These are phyloP conservation scores for Xylaria scruposa DNA, from an alignment of 495 filamentous ascomycete genomes.

Conservation along the genomic window DNA sequence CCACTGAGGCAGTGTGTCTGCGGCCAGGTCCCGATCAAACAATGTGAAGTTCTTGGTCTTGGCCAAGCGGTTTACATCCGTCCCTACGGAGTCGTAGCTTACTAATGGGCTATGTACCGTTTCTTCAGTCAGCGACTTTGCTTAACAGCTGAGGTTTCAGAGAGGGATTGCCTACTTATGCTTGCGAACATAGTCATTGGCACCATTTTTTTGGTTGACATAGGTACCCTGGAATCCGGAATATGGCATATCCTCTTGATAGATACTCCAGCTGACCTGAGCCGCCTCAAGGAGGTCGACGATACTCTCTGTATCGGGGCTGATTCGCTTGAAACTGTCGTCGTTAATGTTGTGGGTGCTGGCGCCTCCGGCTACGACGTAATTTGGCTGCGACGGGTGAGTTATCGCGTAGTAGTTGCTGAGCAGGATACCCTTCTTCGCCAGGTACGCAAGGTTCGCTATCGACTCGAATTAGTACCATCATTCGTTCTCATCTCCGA, in stretches of 20 bases:
- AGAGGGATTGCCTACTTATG: slow-evolving; percentile 56
- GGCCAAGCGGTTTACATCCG: slow-evolving; percentile 58
- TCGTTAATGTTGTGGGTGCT: slow-evolving; percentile 69
- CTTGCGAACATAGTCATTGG: slow-evolving; percentile 73
- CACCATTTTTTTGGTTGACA: slow-evolving; percentile 52
- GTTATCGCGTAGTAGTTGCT: slow-evolving; percentile 68
- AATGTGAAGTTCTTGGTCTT: slow-evolving; percentile 69
- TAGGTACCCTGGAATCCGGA: slow-evolving; percentile 66
- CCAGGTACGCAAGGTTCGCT: slow-evolving; percentile 60
- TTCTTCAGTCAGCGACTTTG: slow-evolving; percentile 17
- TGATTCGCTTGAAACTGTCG: slow-evolving; percentile 61
- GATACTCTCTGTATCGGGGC: slow-evolving; percentile 66
- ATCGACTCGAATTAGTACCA: slow-evolving; percentile 16
- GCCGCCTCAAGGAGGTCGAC: slow-evolving; percentile 70
- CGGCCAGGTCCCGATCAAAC: slow-evolving; percentile 63
- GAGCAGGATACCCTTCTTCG: slow-evolving; percentile 66
- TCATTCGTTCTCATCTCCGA: background rate
- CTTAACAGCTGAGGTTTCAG: background rate
- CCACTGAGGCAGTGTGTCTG: slow-evolving; percentile 67
- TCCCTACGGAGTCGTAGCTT: slow-evolving; percentile 64
- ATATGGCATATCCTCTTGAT: slow-evolving; percentile 71
- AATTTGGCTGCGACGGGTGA: slow-evolving; percentile 76
- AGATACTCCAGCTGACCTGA: slow-evolving; percentile 69
- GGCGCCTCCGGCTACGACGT: slow-evolving; percentile 62
- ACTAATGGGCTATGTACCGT: slow-evolving; percentile 53